phyloP scores from a whole-genome alignment of 306 rosid genomes.

The Cicer cuneatum region DNA sequence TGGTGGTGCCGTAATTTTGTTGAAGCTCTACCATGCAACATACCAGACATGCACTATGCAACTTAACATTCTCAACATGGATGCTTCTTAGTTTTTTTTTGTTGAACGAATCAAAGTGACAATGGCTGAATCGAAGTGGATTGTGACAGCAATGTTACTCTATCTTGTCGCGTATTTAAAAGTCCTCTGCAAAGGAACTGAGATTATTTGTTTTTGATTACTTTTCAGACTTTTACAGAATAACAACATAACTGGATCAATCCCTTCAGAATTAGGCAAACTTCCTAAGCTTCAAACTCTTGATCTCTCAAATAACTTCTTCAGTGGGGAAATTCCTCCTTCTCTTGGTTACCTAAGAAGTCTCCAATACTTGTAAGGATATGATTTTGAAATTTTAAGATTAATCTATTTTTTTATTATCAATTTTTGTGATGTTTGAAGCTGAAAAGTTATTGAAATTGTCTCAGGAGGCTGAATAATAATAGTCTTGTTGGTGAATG shows the following conservation, averaged over 20 bases:
- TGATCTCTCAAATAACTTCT: slow-evolving; percentile 84
- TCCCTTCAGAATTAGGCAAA: slow-evolving; percentile 78
- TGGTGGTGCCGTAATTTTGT: too few species aligned
- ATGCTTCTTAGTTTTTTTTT: slow-evolving; percentile 21
- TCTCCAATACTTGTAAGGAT: slow-evolving; percentile 84
- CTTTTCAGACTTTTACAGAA: slow-evolving; percentile 84
- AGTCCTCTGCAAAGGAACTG: not conserved
- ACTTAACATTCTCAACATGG: slow-evolving; percentile 4
- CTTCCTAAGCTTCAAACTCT: slow-evolving; percentile 89
- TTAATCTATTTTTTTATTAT: slow-evolving; percentile 6
- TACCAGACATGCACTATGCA: not conserved
- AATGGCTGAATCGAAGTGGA: not conserved
- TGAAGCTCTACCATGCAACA: too few species aligned
- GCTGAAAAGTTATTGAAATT: slow-evolving; percentile 40
- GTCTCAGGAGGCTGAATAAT: slow-evolving; percentile 89
- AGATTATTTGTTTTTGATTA: slow-evolving; percentile 38
- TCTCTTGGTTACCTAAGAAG: slow-evolving; percentile 71
- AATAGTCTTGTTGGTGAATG: slow-evolving; percentile 80
- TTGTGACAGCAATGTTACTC: not conserved
- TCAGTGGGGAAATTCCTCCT: slow-evolving; percentile 73
- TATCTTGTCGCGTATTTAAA: not conserved
- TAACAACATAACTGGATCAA: slow-evolving; percentile 83
- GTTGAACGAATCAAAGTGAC: not conserved
- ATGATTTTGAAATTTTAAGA: slow-evolving; percentile 18
- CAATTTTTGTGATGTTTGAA: slow-evolving; percentile 35